These are phyloP conservation scores for Naematelia aurantialba DNA, from an alignment of 768 basidiomycete species.

Conservation along the genomic window DNA sequence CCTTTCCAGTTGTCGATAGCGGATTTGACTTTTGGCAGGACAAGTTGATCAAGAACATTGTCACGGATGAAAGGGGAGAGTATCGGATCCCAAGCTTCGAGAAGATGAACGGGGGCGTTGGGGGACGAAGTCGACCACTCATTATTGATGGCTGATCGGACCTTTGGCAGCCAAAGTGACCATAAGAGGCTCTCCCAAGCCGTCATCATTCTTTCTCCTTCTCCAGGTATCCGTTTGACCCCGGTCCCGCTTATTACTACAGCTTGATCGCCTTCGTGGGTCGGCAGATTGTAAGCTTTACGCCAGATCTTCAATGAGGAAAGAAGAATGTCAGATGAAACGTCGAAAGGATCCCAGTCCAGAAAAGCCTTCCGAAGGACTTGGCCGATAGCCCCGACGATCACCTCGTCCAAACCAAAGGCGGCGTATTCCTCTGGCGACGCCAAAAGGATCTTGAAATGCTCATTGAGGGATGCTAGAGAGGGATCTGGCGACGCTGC, in stretches of 20 bases:
- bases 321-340: constrained; percentile 57
- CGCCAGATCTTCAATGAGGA: constrained; percentile 47
- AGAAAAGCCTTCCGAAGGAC: constrained; percentile 66
- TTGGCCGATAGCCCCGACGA: constrained; percentile 87
- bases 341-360: constrained; percentile 76
- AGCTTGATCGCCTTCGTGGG: constrained; percentile 38
- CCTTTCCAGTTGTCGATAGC: constrained; percentile 73
- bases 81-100: constrained; percentile 82
- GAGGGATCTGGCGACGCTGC: constrained; percentile 64
- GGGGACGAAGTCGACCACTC: constrained; percentile 79
- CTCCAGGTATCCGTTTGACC: constrained; percentile 1
- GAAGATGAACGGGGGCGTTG: constrained; percentile 70
- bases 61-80: constrained; percentile 87
- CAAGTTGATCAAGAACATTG: constrained; percentile 91
- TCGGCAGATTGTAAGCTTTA: constrained; percentile 44
- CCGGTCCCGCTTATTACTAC: neutral
- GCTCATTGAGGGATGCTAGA: constrained; percentile 67
- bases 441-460: constrained; percentile 67
- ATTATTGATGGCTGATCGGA: constrained; percentile 91
- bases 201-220: constrained; percentile 67
- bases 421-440: constrained; percentile 70
- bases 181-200: constrained; percentile 91
- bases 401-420: constrained; percentile 81
- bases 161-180: constrained; percentile 91
- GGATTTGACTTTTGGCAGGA: constrained; percentile 85